Conservation (phyloP, 2,329 filamentous ascomycete species). For the Penicillium polonicum region DNA sequence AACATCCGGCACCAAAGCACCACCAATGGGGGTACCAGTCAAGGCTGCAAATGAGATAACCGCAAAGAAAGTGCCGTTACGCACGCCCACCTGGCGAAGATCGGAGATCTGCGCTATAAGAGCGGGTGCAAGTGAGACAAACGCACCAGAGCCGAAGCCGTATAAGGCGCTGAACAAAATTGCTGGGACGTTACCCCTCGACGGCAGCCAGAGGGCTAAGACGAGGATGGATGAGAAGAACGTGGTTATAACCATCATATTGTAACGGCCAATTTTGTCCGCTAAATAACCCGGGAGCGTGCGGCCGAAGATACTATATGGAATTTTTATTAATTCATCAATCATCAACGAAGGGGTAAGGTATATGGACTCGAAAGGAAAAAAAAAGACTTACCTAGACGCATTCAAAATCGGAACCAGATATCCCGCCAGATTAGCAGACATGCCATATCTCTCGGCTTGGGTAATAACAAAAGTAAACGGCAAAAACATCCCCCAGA, state of each 20-base stretch:
- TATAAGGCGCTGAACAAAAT: constrained; percentile 67
- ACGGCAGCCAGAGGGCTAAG: constrained; percentile 57
- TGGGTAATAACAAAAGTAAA: constrained; percentile 52
- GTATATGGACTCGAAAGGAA: no score
- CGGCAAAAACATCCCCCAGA: constrained; percentile 61
- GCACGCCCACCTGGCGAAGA: constrained; percentile 66
- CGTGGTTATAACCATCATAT: constrained; percentile 49
- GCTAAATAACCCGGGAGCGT: constrained; percentile 33
- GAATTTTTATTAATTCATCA: not conserved
- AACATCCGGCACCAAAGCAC: constrained; percentile 28
- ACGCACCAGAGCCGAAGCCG: constrained; percentile 67
- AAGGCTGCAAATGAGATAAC: constrained; percentile 64
- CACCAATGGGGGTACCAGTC: constrained; percentile 42
- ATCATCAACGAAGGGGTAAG: not conserved
- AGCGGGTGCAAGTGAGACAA: constrained; percentile 62
- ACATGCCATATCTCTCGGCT: constrained; percentile 53
- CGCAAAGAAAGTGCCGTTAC: constrained; percentile 64
- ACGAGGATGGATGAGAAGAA: constrained; percentile 35
- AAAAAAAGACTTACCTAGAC: constrained; percentile 34
- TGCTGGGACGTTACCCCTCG: constrained; percentile 55
- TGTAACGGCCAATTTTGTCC: constrained; percentile 32
- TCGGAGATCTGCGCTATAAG: constrained; percentile 70
- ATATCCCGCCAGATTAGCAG: constrained; percentile 49
- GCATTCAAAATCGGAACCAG: constrained; percentile 57
- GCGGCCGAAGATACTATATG: constrained; percentile 33